Base-by-base conservation (phyloP, 2,329 filamentous ascomycete genomes). In the Aspergillus udagawae region DNA sequence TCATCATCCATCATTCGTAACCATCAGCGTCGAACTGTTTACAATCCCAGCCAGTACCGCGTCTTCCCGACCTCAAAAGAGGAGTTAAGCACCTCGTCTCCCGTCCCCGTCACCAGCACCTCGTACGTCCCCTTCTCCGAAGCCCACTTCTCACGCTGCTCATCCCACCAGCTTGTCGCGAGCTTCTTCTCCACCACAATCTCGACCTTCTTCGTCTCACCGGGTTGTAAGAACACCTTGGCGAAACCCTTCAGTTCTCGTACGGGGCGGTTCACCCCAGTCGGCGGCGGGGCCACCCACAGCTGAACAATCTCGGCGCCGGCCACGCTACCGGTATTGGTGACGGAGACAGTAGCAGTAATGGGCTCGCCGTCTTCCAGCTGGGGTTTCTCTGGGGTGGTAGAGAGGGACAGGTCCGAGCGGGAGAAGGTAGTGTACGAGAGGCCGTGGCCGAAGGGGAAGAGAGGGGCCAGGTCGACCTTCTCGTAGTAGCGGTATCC, bases 401-500 rank as follows among this genome's bases (percentile, higher is more conserved):
- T 71, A 25, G 54, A 66, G 56, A 72, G 55, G 3, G 59, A 55
- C 1, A 87, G 75, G 44, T 81, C 76, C 1, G 79, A 82, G 63
- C 82, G 81, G 9, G 71, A 64, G 70, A 93, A 93, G 0, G 77
- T 84, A 0, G 89, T 92, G 74, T 92, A 94, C 17, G 87, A 89
- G 1, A 94, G 79, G 1, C 91, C 91, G 67, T 91, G 86, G 12
- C 90, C 90, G 69, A 95, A 95, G 56, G 87, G 82, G 73, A 92
- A 94, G 28, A 88, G 81, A 0, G 87, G 83, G 0, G 80, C 78
- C 4, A 85, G 80, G 38, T 86, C 80, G n/a, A 82, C 80, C 65
- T 83, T 86, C 68, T 94, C 90, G 71, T 91, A 94, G 77, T 86
- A 91, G 23, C 89, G 82, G 75, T 94, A 94, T 3, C 90, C 90